phyloP scores from a whole-genome alignment of 768 basidiomycete genomes.

The Tulasnella sp. region DNA sequence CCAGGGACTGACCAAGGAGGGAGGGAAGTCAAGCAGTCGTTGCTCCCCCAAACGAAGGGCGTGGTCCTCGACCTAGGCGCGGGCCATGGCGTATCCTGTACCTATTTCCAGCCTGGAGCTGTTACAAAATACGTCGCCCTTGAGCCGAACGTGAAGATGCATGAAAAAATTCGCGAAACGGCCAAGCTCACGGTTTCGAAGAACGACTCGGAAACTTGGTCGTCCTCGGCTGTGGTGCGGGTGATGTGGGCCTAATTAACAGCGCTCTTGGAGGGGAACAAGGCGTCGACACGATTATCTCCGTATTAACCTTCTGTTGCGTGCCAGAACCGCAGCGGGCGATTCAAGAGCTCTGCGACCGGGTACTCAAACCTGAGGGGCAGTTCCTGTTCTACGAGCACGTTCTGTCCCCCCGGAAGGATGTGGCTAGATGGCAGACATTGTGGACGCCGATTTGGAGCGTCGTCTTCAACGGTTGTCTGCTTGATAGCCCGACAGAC shows the following conservation, averaged over 20 bases:
- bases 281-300: conserved; percentile 59
- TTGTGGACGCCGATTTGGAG: conserved; percentile 72
- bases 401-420: conserved; percentile 50
- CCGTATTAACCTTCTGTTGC: conserved; percentile 63
- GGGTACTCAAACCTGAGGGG: conserved; percentile 62
- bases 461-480: conserved; percentile 56
- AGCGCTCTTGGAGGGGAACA: conserved; percentile 38
- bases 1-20: conserved; percentile 47
- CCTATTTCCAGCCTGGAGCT: conserved; percentile 53
- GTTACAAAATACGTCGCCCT: conserved; percentile 67
- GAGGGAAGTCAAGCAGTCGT: conserved; percentile 43
- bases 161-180: conserved; percentile 48
- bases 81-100: conserved; percentile 60
- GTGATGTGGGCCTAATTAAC: conserved; percentile 51
- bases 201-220: conserved; percentile 53
- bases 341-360: conserved; percentile 46
- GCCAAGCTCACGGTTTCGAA: conserved; percentile 53
- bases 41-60: conserved; percentile 57
- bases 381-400: conserved; percentile 68
- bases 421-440: conserved; percentile 67
- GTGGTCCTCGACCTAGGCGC: conserved; percentile 66
- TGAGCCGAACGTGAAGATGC: conserved; percentile 68
- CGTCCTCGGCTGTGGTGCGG: conserved; percentile 62
- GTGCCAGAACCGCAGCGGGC: conserved; percentile 55
- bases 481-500: conserved; percentile 44